phyloP scores from a whole-genome alignment of 371 early-diverging fungal species.

The Apophysomyces trapeziformis region DNA sequence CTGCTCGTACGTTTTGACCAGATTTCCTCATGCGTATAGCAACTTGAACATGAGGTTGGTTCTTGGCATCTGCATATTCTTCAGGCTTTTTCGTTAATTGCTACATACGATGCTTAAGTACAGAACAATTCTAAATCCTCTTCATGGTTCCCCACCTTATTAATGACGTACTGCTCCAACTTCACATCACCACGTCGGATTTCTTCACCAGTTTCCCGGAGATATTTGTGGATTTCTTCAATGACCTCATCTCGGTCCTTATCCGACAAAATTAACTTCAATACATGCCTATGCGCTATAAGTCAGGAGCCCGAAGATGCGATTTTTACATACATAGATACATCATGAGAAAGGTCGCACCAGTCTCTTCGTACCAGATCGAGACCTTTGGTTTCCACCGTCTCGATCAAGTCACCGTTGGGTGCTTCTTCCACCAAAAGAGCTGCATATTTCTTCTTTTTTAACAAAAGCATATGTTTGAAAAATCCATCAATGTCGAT shows the following conservation, averaged over 20 bases:
- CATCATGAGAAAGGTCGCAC: conserved; percentile 93
- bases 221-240: conserved; percentile 76
- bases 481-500: conserved; percentile 99
- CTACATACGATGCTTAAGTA: conserved; percentile 28
- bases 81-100: conserved; percentile 93
- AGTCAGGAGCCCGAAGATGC: not conserved
- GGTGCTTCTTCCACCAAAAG: conserved; percentile 68
- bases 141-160: conserved; percentile 67
- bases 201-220: conserved; percentile 71
- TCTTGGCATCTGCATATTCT: conserved; percentile 88
- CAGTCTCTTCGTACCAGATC: conserved; percentile 99
- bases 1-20: conserved; percentile 76
- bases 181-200: conserved; percentile 75
- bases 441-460: conserved; percentile 99
- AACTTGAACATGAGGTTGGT: conserved; percentile 97
- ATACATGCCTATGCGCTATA: conserved; percentile 58
- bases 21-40: conserved; percentile 84
- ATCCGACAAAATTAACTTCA: conserved; percentile 80
- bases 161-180: conserved; percentile 90
- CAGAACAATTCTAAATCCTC: not conserved
- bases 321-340: conserved; percentile 67
- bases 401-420: conserved; percentile 63
- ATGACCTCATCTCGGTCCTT: conserved; percentile 79
- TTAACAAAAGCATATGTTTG: conserved; percentile 93
- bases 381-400: conserved; percentile 96